These are phyloP conservation scores for Pharus latifolius DNA, from an alignment of 176 grass and related monocot species.

Conservation along the genomic window DNA sequence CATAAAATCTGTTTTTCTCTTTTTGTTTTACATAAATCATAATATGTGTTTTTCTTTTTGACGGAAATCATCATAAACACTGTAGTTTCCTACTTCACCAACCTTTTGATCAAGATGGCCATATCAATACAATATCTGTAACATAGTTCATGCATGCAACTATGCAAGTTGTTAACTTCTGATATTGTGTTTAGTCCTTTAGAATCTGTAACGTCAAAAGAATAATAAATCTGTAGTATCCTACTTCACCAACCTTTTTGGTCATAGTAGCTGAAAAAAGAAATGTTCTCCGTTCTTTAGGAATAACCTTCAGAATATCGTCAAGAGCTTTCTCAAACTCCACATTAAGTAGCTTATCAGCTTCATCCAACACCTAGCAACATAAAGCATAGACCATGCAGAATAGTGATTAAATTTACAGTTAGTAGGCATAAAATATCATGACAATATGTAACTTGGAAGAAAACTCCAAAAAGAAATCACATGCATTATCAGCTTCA, in stretches of 20 bases:
- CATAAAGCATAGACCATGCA: background rate
- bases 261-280: conserved; percentile 97
- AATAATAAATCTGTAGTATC: background rate
- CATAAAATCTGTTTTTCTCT: no score
- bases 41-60: no score
- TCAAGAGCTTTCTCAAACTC: conserved; percentile 95
- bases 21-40: no score
- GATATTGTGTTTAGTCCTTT: background rate
- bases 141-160: no score
- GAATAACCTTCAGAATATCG: conserved; percentile 85
- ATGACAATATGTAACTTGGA: no score
- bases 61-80: no score
- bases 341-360: conserved; percentile 77
- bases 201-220: background rate
- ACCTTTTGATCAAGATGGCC: no score
- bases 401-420: background rate
- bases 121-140: background rate
- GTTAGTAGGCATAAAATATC: no score
- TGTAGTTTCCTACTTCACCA: no score
- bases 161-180: no score
- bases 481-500: conserved; percentile 91
- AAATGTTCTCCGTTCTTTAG: conserved; percentile 76
- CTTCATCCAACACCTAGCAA: conserved; percentile 81
- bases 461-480: no score
- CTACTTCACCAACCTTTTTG: conserved; percentile 51